phyloP scores from a whole-genome alignment of 768 basidiomycete genomes.

The Lactifluus subvellereus region DNA sequence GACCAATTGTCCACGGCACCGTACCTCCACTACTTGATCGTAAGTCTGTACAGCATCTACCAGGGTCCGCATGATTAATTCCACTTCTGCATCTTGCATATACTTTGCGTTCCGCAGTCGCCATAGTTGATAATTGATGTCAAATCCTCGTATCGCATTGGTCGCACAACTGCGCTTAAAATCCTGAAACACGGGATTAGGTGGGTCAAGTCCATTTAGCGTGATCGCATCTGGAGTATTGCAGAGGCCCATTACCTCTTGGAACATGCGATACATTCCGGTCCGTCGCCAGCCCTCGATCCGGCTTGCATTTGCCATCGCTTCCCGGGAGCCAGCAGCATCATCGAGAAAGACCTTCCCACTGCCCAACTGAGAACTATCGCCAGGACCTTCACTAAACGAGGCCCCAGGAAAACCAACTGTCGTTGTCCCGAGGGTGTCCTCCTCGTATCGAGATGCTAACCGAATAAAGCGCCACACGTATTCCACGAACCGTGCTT shows the following conservation, averaged over 20 bases:
- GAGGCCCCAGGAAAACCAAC: slow-evolving; percentile 63
- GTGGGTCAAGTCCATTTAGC: neutral
- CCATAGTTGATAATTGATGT: slow-evolving; percentile 80
- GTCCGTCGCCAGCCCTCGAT: slow-evolving; percentile 94
- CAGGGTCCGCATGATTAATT: slow-evolving; percentile 68
- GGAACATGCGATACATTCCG: slow-evolving; percentile 67
- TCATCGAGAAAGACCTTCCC: slow-evolving; percentile 82
- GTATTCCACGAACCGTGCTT: slow-evolving; percentile 87
- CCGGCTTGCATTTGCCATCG: slow-evolving; percentile 68
- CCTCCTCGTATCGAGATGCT: slow-evolving; percentile 88
- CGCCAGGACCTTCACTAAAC: slow-evolving; percentile 44
- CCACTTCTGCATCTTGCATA: slow-evolving; percentile 67
- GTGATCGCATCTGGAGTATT: neutral
- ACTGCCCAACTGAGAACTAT: slow-evolving; percentile 56
- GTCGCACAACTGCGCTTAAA: slow-evolving; percentile 48
- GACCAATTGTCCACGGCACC: slow-evolving; percentile 22
- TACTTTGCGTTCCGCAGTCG: slow-evolving; percentile 70
- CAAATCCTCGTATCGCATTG: slow-evolving; percentile 70
- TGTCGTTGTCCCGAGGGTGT: slow-evolving; percentile 60
- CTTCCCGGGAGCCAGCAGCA: slow-evolving; percentile 54
- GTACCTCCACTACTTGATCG: slow-evolving; percentile 85
- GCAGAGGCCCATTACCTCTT: slow-evolving; percentile 42
- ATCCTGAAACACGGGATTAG: slow-evolving; percentile 45
- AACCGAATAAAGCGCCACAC: slow-evolving; percentile 80
- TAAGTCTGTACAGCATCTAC: slow-evolving; percentile 70